Base-by-base conservation (phyloP, 345 rosid species). In the Capsella bursapastoris region DNA sequence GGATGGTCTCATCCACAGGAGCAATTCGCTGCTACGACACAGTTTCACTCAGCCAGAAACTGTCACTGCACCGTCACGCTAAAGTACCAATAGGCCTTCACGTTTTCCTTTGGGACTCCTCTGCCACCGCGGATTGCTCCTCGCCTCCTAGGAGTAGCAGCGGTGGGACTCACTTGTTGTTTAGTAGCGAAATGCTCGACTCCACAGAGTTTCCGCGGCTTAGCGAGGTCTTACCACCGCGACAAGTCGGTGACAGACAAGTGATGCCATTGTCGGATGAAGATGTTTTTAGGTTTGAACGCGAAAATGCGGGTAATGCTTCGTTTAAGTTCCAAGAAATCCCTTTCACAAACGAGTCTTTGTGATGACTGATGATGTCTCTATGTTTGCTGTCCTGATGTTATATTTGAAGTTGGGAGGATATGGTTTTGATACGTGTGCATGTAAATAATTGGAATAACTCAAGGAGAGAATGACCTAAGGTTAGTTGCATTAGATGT, bases 1-100 rank as follows among this genome's bases (percentile, higher is more conserved):
- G 94, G 99, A 92, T 85, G 83, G 97, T 87, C 6, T 90, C 87
- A 0, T 84, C 99, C 12, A 89, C 93, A 0, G 99, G 97, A 80
- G 97, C 99, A 1, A 71, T 95, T 16, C 77, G 94, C 45, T 95
- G 97, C 78, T 88, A 74, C 5, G 97, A 95, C 79, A 88, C 97
- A 0, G 89, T 90, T 52, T 95, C 99, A 0, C 79, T 95, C 4
- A 92, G 97, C 86, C 99, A 87, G 68, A 95, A 95, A 80, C 92
- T 95, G 10, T 95, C 99, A 4, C 72, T 90, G 10, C 99, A 90
- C 76, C 87, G 97, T 53, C 99, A 92, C 53, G 96, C 97, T 29
- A 90, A 87, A 51, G 88, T 82, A 22, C 83, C 87, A 25, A 90
- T 95, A 52, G 75, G 84, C 35, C 67, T 95, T 18, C 97, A 92